A percentile compares a stretch with the other conserved stretches of the same genome.
Conservation (phyloP, 2,329 filamentous ascomycete species). For the Coniochaeta prunicola region DNA sequence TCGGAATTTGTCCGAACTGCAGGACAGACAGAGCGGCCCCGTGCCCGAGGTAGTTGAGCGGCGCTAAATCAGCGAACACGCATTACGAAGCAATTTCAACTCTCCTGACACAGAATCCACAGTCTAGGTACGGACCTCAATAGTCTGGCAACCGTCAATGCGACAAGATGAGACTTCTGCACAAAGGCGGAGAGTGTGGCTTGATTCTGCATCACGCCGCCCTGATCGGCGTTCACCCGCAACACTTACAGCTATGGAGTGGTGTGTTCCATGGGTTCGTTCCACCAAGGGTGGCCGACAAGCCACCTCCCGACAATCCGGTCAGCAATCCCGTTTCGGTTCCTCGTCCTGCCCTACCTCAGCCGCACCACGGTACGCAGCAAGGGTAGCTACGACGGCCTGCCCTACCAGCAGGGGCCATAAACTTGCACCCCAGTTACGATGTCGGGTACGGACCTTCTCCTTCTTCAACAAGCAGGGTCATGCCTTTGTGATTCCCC, state of each 20-base stretch:
- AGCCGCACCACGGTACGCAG: neutral
- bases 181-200: neutral
- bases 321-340: conserved; percentile 1
- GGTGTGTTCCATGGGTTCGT: neutral
- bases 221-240: neutral
- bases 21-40: neutral
- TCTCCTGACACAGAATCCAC: neutral
- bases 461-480: no score
- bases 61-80: neutral
- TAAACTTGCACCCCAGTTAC: no score
- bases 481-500: no score
- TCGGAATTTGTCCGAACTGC: neutral
- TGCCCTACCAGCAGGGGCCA: neutral
- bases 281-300: neutral
- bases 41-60: neutral
- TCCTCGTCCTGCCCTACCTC: neutral
- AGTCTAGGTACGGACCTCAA: neutral
- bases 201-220: neutral
- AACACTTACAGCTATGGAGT: neutral
- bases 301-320: conserved; percentile 5
- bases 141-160: neutral
- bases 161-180: neutral
- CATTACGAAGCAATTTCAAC: neutral
- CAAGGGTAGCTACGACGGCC: neutral
- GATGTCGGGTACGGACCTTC: no score